Conservation (phyloP, 495 filamentous ascomycete species). For the Aspergillus indologenus region DNA sequence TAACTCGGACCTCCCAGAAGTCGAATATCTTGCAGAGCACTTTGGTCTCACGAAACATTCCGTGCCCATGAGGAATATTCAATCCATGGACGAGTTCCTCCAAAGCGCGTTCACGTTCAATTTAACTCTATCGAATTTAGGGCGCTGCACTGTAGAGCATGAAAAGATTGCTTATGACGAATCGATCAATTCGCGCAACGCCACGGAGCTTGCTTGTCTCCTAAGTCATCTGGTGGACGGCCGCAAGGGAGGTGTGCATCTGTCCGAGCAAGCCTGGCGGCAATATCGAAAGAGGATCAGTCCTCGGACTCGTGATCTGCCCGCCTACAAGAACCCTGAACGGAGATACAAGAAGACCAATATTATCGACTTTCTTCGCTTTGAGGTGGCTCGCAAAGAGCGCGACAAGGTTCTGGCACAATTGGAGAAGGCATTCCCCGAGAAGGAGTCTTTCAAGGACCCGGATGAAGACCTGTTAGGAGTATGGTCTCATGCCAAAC, state of each 20-base stretch:
- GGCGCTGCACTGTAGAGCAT: conserved; percentile 71
- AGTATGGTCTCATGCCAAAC: conserved; percentile 36
- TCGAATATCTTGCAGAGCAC: conserved; percentile 42
- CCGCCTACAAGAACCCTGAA: conserved; percentile 41
- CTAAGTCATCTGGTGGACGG: conserved; percentile 80
- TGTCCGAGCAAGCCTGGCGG: conserved; percentile 56
- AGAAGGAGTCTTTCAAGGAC: conserved; percentile 15
- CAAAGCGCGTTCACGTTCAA: conserved; percentile 61
- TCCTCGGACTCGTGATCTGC: conserved; percentile 27
- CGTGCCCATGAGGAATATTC: conserved; percentile 34
- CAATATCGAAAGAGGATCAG: conserved; percentile 43
- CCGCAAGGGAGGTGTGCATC: conserved; percentile 68
- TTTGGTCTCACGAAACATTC: conserved; percentile 60
- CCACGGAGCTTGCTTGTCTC: conserved; percentile 62
- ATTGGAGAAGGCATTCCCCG: conserved; percentile 40
- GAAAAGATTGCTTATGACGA: conserved; percentile 67
- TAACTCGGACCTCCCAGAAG: conserved; percentile 59
- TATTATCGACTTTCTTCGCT: conserved; percentile 73
- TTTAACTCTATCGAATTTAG: conserved; percentile 62
- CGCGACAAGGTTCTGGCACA: conserved; percentile 48
- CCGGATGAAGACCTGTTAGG: conserved; percentile 51
- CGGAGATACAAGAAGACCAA: conserved; percentile 38
- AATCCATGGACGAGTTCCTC: conserved; percentile 46
- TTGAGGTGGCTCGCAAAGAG: conserved; percentile 53
- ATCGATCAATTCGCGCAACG: conserved; percentile 50